These are phyloP conservation scores for Citrus inodora DNA, from an alignment of 345 rosid genomes.

Conservation along the genomic window DNA sequence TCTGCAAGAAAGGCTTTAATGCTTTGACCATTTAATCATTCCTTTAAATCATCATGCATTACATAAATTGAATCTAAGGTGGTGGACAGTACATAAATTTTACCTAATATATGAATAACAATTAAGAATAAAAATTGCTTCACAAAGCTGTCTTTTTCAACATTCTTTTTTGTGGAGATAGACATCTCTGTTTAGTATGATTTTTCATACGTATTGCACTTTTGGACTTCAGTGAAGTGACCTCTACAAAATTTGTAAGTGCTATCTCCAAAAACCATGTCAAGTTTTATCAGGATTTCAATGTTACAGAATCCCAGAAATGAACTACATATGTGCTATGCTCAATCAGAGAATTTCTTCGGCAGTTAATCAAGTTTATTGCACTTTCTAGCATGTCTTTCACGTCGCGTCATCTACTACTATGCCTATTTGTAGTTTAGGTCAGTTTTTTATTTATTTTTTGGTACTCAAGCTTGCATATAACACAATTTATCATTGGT, in stretches of 20 bases:
- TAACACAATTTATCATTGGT: neutral
- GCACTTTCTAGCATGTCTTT: neutral
- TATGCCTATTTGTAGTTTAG: neutral
- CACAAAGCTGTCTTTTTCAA: neutral
- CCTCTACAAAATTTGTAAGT: neutral
- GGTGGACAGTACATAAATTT: neutral
- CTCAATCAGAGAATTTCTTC: neutral
- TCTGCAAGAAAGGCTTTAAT: neutral
- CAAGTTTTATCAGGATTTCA: neutral
- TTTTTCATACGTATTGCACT: neutral
- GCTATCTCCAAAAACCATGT: neutral
- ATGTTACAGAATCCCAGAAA: neutral
- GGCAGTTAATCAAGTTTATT: neutral
- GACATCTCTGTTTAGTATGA: neutral
- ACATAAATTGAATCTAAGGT: no score
- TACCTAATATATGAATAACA: neutral
- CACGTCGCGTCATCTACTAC: neutral
- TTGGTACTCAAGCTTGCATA: neutral
- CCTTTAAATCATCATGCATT: neutral
- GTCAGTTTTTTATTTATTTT: neutral
- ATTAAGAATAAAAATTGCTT: neutral
- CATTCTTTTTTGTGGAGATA: neutral
- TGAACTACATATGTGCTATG: neutral
- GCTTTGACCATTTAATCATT: neutral
- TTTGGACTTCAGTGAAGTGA: neutral